Percentiles rank a stretch among this genome's conserved stretches.
These are phyloP conservation scores for Yarrowia sp. DNA, from an alignment of 805 yeast species.

Conservation along the genomic window DNA sequence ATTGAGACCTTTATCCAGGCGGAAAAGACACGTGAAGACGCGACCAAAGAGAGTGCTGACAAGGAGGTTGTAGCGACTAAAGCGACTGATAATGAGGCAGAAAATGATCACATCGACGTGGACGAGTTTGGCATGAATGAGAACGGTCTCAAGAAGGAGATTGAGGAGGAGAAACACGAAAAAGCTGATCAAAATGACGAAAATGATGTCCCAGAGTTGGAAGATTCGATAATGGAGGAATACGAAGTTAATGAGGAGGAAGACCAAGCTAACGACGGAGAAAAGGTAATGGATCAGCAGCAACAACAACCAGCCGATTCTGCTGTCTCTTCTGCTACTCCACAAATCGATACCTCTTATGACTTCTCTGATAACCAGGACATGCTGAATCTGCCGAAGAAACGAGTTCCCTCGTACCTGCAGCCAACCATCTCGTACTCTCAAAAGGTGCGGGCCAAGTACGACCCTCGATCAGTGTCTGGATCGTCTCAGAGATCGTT, in stretches of 20 bases:
- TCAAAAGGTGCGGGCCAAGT: constrained; percentile 27
- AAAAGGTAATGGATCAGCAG: neutral
- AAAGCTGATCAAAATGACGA: neutral
- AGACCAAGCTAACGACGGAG: neutral
- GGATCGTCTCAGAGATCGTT: constrained; percentile 33
- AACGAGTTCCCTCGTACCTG: constrained; percentile 33
- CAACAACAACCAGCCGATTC: neutral
- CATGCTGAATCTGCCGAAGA: constrained; percentile 7
- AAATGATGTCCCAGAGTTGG: constrained; percentile 2
- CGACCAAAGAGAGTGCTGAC: neutral
- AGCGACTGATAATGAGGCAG: neutral
- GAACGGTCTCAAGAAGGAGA: too few species aligned
- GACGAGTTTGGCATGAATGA: constrained; percentile 7
- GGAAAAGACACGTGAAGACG: constrained; percentile 21
- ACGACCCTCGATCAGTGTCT: constrained; percentile 18
- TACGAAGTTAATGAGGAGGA: neutral
- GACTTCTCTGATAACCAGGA: constrained; percentile 27
- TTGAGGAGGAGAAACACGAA: neutral
- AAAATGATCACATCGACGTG: neutral
- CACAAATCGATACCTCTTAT: constrained; percentile 20
- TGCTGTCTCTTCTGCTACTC: neutral
- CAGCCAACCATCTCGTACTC: constrained; percentile 36
- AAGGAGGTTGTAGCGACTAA: neutral
- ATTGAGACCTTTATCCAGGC: constrained; percentile 22
- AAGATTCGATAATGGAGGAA: constrained; percentile 24